These are phyloP conservation scores for Pneumocystis wakefieldiae DNA, from an alignment of 1,139 yeast species.

Conservation along the genomic window DNA sequence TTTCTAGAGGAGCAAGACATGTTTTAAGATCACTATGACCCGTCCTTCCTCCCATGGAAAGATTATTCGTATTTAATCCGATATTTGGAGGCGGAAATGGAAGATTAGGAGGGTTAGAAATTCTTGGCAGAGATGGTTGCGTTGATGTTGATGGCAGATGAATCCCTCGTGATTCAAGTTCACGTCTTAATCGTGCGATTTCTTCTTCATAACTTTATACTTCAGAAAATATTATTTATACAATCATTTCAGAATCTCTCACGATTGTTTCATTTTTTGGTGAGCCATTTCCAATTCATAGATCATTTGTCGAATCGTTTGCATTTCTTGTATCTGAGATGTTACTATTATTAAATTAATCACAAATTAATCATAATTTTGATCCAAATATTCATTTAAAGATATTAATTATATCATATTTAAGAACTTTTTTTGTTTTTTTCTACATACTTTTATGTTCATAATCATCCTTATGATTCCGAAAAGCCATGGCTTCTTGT, in stretches of 20 bases:
- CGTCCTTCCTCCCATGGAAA: neutral
- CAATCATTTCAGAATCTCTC: neutral
- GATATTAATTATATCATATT: neutral
- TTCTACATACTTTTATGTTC: slow-evolving; percentile 47
- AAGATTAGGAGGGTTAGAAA: slow-evolving; percentile 2
- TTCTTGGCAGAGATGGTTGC: slow-evolving; percentile 12
- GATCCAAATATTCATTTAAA: neutral
- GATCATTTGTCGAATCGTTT: slow-evolving; percentile 84
- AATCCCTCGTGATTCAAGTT: slow-evolving; percentile 42
- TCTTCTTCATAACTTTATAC: slow-evolving; percentile 62
- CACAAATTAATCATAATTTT: too few relatives aligned
- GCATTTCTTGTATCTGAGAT: slow-evolving; percentile 89
- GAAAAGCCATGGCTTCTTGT: slow-evolving; percentile 72
- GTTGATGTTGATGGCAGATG: slow-evolving; percentile 13
- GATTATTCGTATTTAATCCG: neutral
- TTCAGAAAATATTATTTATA: neutral
- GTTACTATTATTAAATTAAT: slow-evolving; percentile 28
- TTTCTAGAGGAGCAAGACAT: neutral
- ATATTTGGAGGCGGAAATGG: slow-evolving; percentile 6
- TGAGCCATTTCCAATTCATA: slow-evolving; percentile 90
- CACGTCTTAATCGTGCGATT: slow-evolving; percentile 68
- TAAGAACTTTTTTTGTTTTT: neutral
- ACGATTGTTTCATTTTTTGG: slow-evolving; percentile 80
- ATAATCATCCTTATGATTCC: slow-evolving; percentile 86
- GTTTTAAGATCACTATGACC: neutral